phyloP scores from a whole-genome alignment of 345 rosid genomes.

The Populus davidiana region DNA sequence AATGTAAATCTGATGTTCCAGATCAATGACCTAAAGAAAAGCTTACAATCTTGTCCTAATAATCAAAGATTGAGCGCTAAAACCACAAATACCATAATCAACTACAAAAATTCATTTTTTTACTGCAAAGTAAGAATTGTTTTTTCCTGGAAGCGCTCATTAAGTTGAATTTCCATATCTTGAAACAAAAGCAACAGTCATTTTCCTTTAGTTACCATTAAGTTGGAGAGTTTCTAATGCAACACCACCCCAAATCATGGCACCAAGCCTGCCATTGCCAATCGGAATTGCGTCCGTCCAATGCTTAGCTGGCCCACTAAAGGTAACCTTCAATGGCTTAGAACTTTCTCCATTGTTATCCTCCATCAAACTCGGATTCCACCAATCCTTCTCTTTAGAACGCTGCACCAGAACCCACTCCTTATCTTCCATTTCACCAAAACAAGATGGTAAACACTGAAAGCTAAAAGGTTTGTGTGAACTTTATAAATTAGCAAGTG shows the following conservation, averaged over 20 bases:
- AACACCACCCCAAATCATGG: constrained; percentile 90
- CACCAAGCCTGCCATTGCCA: constrained; percentile 91
- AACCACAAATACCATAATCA: not conserved
- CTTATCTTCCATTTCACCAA: constrained; percentile 25
- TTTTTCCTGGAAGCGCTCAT: not conserved
- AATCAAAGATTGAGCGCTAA: not conserved
- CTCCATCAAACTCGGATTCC: constrained; percentile 32
- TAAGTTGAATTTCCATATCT: not conserved
- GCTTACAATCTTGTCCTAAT: not conserved
- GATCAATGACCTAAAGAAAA: not conserved
- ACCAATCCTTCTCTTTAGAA: constrained; percentile 35
- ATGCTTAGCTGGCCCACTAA: constrained; percentile 55
- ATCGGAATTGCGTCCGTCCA: constrained; percentile 86
- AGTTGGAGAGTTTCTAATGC: constrained; percentile 69
- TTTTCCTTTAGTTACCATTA: constrained; percentile 46
- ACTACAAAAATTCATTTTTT: not conserved
- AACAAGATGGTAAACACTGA: not conserved
- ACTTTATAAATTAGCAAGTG: not conserved
- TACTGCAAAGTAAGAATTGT: not conserved
- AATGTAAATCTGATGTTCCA: too few species aligned
- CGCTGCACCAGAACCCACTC: constrained; percentile 46
- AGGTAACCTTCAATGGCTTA: constrained; percentile 56
- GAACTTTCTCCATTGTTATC: constrained; percentile 23
- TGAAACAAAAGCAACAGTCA: not conserved
- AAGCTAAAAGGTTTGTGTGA: not conserved